phyloP scores from a whole-genome alignment of 768 basidiomycete genomes.

The Naganishia vishniacii region DNA sequence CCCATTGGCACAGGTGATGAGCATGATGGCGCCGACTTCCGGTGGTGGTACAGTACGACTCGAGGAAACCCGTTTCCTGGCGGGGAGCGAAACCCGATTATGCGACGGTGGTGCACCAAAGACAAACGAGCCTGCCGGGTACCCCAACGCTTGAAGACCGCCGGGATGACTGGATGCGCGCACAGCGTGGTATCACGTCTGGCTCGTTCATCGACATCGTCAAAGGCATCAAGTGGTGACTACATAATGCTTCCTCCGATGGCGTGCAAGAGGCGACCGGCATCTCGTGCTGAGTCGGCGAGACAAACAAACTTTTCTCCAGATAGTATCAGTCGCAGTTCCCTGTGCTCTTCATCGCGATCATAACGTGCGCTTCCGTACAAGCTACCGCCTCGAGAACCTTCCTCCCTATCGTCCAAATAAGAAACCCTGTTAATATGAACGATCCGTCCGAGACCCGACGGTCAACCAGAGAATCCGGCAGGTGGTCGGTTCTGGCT shows the following conservation, averaged over 20 bases:
- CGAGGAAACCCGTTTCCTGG: constrained; percentile 30
- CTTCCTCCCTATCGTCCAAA: constrained; percentile 43
- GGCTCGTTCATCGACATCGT: constrained; percentile 41
- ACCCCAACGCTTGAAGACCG: constrained; percentile 40
- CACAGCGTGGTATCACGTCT: constrained; percentile 29
- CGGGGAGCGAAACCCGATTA: constrained; percentile 26
- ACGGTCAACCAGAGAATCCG: constrained; percentile 36
- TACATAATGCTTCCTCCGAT: constrained; percentile 24
- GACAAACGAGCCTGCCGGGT: constrained; percentile 43
- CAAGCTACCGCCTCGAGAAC: constrained; percentile 31
- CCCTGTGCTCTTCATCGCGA: constrained; percentile 20
- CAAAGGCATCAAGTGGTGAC: constrained; percentile 32
- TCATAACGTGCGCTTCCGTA: constrained; percentile 11
- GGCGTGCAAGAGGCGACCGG: constrained; percentile 27
- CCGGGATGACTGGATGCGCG: constrained; percentile 27
- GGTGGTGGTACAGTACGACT: constrained; percentile 36
- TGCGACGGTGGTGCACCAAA: constrained; percentile 39
- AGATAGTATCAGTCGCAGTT: constrained; percentile 28
- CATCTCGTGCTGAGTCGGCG: constrained; percentile 24
- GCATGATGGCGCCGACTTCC: constrained; percentile 31
- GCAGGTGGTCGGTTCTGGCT: constrained; percentile 16
- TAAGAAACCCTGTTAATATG: constrained; percentile 36
- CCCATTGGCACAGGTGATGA: constrained; percentile 47
- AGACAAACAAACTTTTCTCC: constrained; percentile 29
- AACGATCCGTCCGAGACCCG: constrained; percentile 39